Evolutionary conservation across 768 basidiomycete species (phyloP).

Genomic region (Tylopilus rubrobrunneus): DNA sequence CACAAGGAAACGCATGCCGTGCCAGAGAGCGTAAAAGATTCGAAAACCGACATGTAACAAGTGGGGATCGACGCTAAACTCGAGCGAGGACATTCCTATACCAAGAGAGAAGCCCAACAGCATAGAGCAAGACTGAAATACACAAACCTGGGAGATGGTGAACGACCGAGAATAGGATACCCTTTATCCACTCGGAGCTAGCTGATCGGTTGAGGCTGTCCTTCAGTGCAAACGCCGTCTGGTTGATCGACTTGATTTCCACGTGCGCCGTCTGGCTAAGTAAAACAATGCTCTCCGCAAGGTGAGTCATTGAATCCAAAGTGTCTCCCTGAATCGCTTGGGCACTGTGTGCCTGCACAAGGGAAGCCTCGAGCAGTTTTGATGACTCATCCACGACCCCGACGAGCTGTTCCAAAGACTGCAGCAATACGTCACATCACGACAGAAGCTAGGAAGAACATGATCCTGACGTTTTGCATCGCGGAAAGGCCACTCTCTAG

Average conservation of each 20-base stretch:
- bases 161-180: slow-evolving; percentile 10
- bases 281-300: slow-evolving; percentile 35
- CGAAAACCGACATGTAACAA: slow-evolving; percentile 25
- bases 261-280: slow-evolving; percentile 37
- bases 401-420: slow-evolving; percentile 22
- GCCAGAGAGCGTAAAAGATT: slow-evolving; percentile 27
- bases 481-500: slow-evolving; percentile 22
- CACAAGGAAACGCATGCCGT: slow-evolving; percentile 28
- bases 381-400: slow-evolving; percentile 21
- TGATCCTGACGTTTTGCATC: slow-evolving; percentile 30
- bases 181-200: slow-evolving; percentile 21
- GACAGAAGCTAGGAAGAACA: slow-evolving; percentile 8
- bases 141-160: slow-evolving; percentile 24
- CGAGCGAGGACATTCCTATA: slow-evolving; percentile 10
- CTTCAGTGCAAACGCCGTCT: slow-evolving; percentile 33
- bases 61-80: slow-evolving; percentile 23
- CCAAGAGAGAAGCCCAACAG: not conserved
- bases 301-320: slow-evolving; percentile 31
- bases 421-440: slow-evolving; percentile 12
- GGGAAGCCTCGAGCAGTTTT: slow-evolving; percentile 29
- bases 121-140: not conserved
- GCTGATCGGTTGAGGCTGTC: slow-evolving; percentile 23
- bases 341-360: slow-evolving; percentile 29
- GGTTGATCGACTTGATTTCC: slow-evolving; percentile 47
- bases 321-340: slow-evolving; percentile 37